A percentile compares a stretch with the other conserved stretches of the same genome.
Evolutionary conservation across 257 asterid species (phyloP).

Genomic region (Euphrasia confusa): DNA sequence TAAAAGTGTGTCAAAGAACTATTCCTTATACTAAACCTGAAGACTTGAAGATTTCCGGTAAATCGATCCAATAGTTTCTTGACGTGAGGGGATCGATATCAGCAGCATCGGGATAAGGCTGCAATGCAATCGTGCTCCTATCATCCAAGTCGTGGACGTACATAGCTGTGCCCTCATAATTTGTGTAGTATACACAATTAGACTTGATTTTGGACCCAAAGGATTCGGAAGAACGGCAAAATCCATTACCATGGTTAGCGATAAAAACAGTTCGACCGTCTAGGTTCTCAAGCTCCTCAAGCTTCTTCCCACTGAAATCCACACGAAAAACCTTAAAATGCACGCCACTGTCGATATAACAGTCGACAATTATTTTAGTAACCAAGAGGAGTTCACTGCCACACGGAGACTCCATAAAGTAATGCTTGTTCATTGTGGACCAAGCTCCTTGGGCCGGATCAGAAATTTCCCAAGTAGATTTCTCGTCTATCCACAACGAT

Average conservation of each 20-base stretch:
- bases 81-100: no score
- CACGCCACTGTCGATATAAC: not conserved
- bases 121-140: not conserved
- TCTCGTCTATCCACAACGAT: not conserved
- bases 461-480: not conserved
- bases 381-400: not conserved
- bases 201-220: not conserved
- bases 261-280: not conserved
- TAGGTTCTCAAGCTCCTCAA: not conserved
- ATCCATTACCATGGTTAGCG: not conserved
- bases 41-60: no score
- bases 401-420: not conserved
- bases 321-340: conserved; percentile 3
- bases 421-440: no score
- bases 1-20: no score
- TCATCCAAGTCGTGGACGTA: not conserved
- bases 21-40: no score
- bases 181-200: conserved; percentile 10
- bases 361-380: no score
- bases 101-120: no score
- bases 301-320: not conserved
- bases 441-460: not conserved
- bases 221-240: not conserved
- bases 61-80: no score
- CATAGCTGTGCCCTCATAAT: not conserved